Evolutionary conservation across 208 protist species (phyloP), one percentile per base, ranked within the genome.

Genomic region (Trypanosoma congolense): DNA sequence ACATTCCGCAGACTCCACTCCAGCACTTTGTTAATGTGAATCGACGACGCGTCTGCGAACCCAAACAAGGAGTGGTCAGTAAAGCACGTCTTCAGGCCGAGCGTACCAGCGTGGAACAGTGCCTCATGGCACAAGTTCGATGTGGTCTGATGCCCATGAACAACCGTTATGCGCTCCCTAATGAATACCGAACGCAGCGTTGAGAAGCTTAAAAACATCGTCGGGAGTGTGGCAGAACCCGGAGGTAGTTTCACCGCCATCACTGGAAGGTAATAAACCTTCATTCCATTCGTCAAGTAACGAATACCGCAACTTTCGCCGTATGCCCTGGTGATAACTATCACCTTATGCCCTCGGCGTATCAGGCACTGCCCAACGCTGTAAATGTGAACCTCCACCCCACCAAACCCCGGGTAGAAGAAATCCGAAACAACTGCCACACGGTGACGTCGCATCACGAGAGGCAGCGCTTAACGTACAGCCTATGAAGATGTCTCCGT

Each of bases 41-140:
- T 97, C 24, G 82, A 96, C 41, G 77, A 70, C 36, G 83, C 79
- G 66, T 98, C 97, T 12, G 83, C 92, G 75, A 99, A 99, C 14
- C 97, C 97, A 71, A 99, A 98, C n/a, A 99, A 79, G 2, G 96
- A 98, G 81, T 99, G 98, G 65, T 99, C 97, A 3, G 98, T 99
- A 76, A 99, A 99, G 60, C 92, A 92, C 6, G 88, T 90, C 49
- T 83, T 93, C 56, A 97, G 83, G 16, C 96, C 96, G 92, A 99
- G 97, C 1, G 90, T 96, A 31, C 81, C 79, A 25, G 92, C 96
- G 63, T 97, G 90, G 48, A 98, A 84, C 50, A 99, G 89, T 36
- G 85, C 81, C 75, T 99, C 96, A 51, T 97, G 83, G 66, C 87
- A 95, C 8, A 99, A 55, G 56, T 93, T 93, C 18, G 96, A 98